These are phyloP conservation scores for Hemerocallis citrina DNA, from an alignment of 106 monocot genomes.

Conservation along the genomic window DNA sequence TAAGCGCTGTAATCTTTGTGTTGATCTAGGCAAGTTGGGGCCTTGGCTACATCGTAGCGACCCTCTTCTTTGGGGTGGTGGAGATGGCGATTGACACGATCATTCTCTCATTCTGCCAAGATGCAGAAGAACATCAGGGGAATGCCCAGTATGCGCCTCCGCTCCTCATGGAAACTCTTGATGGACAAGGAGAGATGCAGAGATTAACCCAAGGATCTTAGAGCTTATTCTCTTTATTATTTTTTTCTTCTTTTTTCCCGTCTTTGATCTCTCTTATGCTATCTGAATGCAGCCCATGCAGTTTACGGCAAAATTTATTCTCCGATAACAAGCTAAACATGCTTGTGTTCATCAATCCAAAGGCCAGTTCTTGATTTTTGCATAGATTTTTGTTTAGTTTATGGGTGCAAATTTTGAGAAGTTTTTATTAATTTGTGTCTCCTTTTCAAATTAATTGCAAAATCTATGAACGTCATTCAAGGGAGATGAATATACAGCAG, in stretches of 20 bases:
- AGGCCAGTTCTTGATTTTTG: too few species aligned
- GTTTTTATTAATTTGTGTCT: too few species aligned
- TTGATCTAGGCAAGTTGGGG: slow-evolving; percentile 50
- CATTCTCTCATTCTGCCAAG: slow-evolving; percentile 81
- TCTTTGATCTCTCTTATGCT: neutral
- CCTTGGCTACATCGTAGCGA: slow-evolving; percentile 69
- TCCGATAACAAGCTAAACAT: too few species aligned
- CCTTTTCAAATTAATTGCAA: too few species aligned
- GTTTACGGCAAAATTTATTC: too few species aligned
- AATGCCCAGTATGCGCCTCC: slow-evolving; percentile 62
- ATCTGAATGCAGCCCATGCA: too few species aligned
- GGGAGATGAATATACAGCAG: too few species aligned
- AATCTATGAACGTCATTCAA: too few species aligned
- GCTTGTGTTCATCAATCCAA: too few species aligned
- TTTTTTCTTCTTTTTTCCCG: neutral
- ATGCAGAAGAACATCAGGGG: slow-evolving; percentile 69
- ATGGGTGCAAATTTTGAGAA: too few species aligned
- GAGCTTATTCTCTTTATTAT: slow-evolving; percentile 16
- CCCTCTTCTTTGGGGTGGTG: slow-evolving; percentile 68
- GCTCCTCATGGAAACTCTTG: slow-evolving; percentile 73
- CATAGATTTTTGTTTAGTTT: too few species aligned
- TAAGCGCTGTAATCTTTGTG: too few species aligned
- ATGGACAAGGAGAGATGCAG: slow-evolving; percentile 50
- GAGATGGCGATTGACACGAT: slow-evolving; percentile 77
- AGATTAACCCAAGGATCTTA: slow-evolving; percentile 60